Percentiles rank a stretch among this genome's conserved stretches.
These are phyloP conservation scores for Trametes gibbosa DNA, from an alignment of 768 basidiomycete species.

Conservation along the genomic window DNA sequence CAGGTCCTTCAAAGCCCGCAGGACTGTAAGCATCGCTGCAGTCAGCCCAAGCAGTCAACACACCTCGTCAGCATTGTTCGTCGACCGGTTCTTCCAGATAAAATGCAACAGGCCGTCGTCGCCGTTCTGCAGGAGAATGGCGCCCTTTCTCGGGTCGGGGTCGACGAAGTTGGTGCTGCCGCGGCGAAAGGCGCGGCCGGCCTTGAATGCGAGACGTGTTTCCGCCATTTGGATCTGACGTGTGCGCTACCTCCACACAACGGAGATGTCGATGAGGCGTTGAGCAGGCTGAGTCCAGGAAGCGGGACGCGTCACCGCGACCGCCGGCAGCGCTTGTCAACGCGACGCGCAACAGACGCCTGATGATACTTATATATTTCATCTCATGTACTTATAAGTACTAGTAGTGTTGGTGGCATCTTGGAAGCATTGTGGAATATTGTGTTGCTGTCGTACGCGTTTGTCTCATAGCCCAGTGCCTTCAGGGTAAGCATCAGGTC, in stretches of 20 bases:
- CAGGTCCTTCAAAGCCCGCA: slow-evolving; percentile 54
- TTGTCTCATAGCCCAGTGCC: too few species aligned
- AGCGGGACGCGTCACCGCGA: slow-evolving; percentile 12
- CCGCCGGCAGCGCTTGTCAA: slow-evolving; percentile 4
- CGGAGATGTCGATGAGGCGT: neutral
- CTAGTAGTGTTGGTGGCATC: too few species aligned
- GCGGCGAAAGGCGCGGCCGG: slow-evolving; percentile 73
- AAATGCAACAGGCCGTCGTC: slow-evolving; percentile 81
- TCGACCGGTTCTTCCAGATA: slow-evolving; percentile 72
- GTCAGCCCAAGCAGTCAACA: slow-evolving; percentile 7
- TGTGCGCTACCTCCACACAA: too few species aligned
- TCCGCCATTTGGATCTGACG: slow-evolving; percentile 17
- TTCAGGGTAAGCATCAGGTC: too few species aligned
- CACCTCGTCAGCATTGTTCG: slow-evolving; percentile 62
- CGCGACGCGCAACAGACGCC: slow-evolving; percentile 6
- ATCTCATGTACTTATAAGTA: too few species aligned
- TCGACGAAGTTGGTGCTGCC: slow-evolving; percentile 68
- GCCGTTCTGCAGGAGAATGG: slow-evolving; percentile 61
- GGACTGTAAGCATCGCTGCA: neutral
- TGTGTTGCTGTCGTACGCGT: too few species aligned
- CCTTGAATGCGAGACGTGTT: slow-evolving; percentile 48
- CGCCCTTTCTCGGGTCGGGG: slow-evolving; percentile 67
- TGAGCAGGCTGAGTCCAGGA: neutral
- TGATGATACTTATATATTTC: too few species aligned
- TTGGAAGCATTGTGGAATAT: too few species aligned